Evolutionary conservation across 2,329 filamentous ascomycete genomes (phyloP).

Genomic region (Neofusicoccum sp.): DNA sequence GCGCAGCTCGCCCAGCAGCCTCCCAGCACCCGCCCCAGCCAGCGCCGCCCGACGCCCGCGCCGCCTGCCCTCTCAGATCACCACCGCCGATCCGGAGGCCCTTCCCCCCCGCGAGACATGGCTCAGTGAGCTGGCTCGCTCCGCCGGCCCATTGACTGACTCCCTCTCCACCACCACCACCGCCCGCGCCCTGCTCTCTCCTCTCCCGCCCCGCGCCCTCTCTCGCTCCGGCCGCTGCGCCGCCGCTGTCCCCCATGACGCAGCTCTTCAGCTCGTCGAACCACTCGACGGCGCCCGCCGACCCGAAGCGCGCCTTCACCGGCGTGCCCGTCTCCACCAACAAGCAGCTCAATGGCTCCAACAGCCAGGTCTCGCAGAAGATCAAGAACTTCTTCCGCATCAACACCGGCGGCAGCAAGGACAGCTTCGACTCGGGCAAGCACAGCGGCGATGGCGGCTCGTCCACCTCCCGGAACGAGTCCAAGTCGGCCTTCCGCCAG

Average conservation of each 20-base stretch:
- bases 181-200: conserved; percentile 8
- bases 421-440: conserved; percentile 37
- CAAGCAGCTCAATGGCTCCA: conserved; percentile 48
- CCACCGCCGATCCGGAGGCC: conserved; percentile 7
- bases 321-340: conserved; percentile 47
- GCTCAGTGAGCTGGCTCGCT: conserved; percentile 31
- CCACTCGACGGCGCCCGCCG: conserved; percentile 32
- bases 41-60: background rate
- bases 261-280: conserved; percentile 42
- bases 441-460: conserved; percentile 42
- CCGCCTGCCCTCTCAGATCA: background rate
- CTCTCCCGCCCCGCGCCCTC: conserved; percentile 10
- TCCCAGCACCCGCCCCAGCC: background rate
- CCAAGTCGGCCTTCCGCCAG: conserved; percentile 71
- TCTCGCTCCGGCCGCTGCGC: background rate
- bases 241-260: conserved; percentile 34
- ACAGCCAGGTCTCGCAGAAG: conserved; percentile 59
- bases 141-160: conserved; percentile 21
- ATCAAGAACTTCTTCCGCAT: conserved; percentile 71
- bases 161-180: conserved; percentile 7
- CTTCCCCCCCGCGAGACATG: conserved; percentile 25
- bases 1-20: background rate
- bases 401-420: conserved; percentile 53
- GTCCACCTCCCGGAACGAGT: conserved; percentile 55
- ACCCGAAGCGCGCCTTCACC: conserved; percentile 50